Conservation (phyloP, 1,284 basidiomycete species). For the Mycosarcoma mackinlayi region DNA sequence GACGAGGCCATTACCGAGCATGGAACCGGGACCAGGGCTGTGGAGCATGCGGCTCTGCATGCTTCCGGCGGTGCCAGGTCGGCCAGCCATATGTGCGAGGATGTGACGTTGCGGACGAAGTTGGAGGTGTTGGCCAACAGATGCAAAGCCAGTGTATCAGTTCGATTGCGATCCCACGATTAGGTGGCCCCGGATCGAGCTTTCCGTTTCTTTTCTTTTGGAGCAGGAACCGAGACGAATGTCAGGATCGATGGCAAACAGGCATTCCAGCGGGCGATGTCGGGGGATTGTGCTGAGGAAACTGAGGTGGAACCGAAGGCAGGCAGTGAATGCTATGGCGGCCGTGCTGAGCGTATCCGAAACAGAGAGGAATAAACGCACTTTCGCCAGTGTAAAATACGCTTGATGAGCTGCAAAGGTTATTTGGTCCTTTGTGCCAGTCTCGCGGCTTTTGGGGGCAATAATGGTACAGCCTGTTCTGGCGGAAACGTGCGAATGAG, state of each 20-base stretch:
- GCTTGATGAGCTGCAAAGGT: neutral
- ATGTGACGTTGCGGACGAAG: neutral
- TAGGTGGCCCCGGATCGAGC: neutral
- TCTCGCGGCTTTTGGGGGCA: neutral
- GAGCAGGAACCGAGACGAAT: neutral
- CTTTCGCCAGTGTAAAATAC: no score
- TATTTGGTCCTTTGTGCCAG: neutral
- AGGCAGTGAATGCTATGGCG: no score
- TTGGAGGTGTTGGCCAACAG: neutral
- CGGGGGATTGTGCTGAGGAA: neutral
- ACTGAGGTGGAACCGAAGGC: no score
- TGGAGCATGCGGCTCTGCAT: conserved; percentile 41
- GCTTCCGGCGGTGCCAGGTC: conserved; percentile 25
- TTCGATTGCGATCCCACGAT: neutral
- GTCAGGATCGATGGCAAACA: conserved; percentile 7
- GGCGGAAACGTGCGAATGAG: no score
- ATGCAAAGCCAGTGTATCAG: neutral
- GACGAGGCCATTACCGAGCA: conserved; percentile 18
- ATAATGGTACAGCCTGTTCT: neutral
- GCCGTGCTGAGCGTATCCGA: no score
- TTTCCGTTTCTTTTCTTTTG: no score
- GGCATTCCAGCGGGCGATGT: conserved; percentile 3
- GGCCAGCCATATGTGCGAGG: conserved; percentile 21
- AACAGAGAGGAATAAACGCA: no score
- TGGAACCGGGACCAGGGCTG: conserved; percentile 36